Base-by-base conservation (phyloP, 352 stramenopile genomes). In the Phytopythium aichiense region DNA sequence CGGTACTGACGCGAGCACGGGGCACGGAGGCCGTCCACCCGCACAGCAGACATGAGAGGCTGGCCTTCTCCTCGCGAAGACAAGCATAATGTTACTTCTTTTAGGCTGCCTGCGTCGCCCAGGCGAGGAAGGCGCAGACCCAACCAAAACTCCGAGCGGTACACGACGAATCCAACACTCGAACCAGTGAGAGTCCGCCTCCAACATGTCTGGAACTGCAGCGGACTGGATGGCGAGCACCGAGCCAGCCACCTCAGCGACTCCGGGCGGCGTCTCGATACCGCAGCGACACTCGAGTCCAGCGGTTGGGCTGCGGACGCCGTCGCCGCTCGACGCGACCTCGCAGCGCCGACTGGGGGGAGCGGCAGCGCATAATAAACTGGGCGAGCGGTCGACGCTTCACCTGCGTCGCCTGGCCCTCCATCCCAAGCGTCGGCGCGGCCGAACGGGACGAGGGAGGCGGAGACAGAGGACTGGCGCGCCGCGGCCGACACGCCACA, bases 341-440 rank as follows among this genome's bases (percentile, higher is more conserved):
- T 22, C 16, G 40, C 16, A 4, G 20, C n/a, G 22, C 20, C 20
- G 22, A 20, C 22, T 28, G 8, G 22, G 45, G 30, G 13, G 45
- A 31, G 45, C 45, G 45, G n/a, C 22, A 7, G 45, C 46, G 23
- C 46, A 52, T 33, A 12, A 52, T 52, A 52, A 52, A 35, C 46
- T 52, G 46, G 46, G 46, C 12, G 46, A 52, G 46, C 23, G 7
- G 22, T 52, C 23, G 46, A 15, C 22, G 42, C 42, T 49, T 49
- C 42, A 28, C 42, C 2, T 49, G 42, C 42, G 42, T 49, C 40
- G 16, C 3, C 5, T 20, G n/a, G 7, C 16, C 42, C 6, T 25
- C 42, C 42, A 25, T 49, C 42, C 22, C 4, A n/a, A 49, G 13
- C 16, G 22, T 49, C 7, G 40, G 4, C 40, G 12, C 7, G 40